Evolutionary conservation across 305 asterid species (phyloP).

Genomic region (Rubia occidens): DNA sequence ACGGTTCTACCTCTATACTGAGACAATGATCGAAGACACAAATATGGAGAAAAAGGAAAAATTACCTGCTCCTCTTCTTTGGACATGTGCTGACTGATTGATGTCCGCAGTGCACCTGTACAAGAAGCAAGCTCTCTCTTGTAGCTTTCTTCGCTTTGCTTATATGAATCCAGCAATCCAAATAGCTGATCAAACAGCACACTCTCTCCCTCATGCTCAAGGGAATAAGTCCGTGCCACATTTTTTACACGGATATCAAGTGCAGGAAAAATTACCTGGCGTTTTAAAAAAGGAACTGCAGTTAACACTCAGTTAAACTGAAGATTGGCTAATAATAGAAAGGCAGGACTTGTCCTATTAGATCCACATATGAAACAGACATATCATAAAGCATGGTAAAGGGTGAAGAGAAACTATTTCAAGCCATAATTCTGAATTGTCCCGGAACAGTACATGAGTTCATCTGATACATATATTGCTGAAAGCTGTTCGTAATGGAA

Average conservation of each 20-base stretch:
- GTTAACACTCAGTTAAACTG: neutral
- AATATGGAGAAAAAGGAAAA: neutral
- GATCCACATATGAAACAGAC: neutral
- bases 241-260: constrained; percentile 98
- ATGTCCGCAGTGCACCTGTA: constrained; percentile 92
- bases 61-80: constrained; percentile 99
- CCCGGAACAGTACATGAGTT: neutral
- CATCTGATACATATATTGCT: neutral
- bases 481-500: neutral
- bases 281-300: constrained; percentile 10
- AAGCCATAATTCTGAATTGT: neutral
- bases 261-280: constrained; percentile 96
- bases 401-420: neutral
- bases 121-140: constrained; percentile 92
- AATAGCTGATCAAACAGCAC: constrained; percentile 89
- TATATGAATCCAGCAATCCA: constrained; percentile 55
- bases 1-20: neutral
- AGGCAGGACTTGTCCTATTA: neutral
- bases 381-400: neutral
- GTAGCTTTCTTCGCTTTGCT: constrained; percentile 64
- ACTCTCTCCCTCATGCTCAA: constrained; percentile 98
- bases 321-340: neutral
- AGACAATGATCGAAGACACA: neutral
- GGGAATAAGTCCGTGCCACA: constrained; percentile 97
- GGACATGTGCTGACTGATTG: constrained; percentile 99